Base-by-base conservation (phyloP, 257 asterid species). In the Linaria vulgaris region DNA sequence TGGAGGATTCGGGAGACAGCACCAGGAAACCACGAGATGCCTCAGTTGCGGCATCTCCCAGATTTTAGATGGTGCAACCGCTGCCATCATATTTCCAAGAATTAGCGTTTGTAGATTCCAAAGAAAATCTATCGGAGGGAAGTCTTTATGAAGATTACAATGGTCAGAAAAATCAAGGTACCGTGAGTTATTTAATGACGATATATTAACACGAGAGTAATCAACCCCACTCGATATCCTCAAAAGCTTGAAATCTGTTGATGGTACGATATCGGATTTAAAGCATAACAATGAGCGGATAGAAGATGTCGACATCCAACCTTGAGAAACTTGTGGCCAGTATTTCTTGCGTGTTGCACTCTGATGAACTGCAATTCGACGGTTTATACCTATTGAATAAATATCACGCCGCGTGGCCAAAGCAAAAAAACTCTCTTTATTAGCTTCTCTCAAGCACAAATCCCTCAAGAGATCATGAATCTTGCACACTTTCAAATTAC, bases 11-110 rank as follows among this genome's bases (percentile, higher is more conserved):
- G 70, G 63, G 50, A 66, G 70, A 16, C n/a, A n/a, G n/a, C n/a
- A n/a, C n/a, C n/a, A n/a, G n/a, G 1, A 10, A 15, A 63, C 13
- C 17, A 21, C 55, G 0, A 54, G 5, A 45, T 66, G 49, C 43
- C 70, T 54, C 0, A 66, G 45, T 7, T 34, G 62, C n/a, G 55
- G 63, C 70, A 66, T 66, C 27, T 54, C 37, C 70, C 70, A 66
- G 25, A 54, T 13, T 41, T 25, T 53, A 43, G 17, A 31, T 27
- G 34, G 34, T 27, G 34, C 34, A 19, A 11, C 11, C 14, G 12
- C 5, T 1, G 1, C 41, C 68, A 12, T 16, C 19, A 10, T n/a
- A n/a, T 55, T 55, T 7, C 11, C 17, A 50, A 63, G 12, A 9
- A 52, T 63, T 13, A 63, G 21, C 31, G 55, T 31, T 7, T 50